phyloP scores from a whole-genome alignment of 129 eudicot genomes.

The Cynara cardunculus region DNA sequence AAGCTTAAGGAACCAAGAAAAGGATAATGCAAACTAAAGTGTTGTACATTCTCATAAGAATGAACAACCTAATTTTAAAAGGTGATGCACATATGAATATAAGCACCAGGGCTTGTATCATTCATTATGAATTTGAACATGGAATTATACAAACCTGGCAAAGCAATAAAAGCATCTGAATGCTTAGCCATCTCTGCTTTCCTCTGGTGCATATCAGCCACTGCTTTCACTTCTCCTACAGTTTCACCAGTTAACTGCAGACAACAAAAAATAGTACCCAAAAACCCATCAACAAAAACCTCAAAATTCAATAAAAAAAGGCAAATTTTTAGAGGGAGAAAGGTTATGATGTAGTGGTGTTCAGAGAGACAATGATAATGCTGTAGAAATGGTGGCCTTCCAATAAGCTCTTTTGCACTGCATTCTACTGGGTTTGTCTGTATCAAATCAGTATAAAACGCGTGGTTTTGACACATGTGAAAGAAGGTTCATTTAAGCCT shows the following conservation, averaged over 20 bases:
- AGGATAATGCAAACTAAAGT: background rate
- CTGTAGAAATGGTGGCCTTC: slow-evolving; percentile 40
- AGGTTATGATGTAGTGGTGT: background rate
- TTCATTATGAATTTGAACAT: slow-evolving; percentile 10
- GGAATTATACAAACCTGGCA: slow-evolving; percentile 69
- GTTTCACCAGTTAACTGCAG: slow-evolving; percentile 97
- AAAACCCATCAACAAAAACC: slow-evolving; percentile 20
- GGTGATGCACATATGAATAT: background rate
- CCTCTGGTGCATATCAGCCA: slow-evolving; percentile 99
- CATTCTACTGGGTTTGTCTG: background rate
- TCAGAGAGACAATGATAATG: background rate
- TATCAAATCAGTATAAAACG: slow-evolving; percentile 7
- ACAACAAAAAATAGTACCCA: background rate
- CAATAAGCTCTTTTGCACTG: slow-evolving; percentile 11
- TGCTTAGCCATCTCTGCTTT: slow-evolving; percentile 99
- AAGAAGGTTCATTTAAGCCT: background rate
- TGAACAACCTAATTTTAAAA: background rate
- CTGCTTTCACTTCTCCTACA: slow-evolving; percentile 99
- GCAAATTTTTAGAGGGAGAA: background rate
- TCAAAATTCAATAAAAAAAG: background rate
- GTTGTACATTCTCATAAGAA: background rate
- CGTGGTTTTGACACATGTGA: background rate
- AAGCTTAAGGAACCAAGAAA: background rate
- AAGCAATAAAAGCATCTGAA: slow-evolving; percentile 99
- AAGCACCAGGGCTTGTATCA: slow-evolving; percentile 2